Percentiles rank a stretch among this genome's conserved stretches.
These are phyloP conservation scores for Dothidotthia symphoricarpi DNA, from an alignment of 2,329 filamentous ascomycete genomes.

Conservation along the genomic window DNA sequence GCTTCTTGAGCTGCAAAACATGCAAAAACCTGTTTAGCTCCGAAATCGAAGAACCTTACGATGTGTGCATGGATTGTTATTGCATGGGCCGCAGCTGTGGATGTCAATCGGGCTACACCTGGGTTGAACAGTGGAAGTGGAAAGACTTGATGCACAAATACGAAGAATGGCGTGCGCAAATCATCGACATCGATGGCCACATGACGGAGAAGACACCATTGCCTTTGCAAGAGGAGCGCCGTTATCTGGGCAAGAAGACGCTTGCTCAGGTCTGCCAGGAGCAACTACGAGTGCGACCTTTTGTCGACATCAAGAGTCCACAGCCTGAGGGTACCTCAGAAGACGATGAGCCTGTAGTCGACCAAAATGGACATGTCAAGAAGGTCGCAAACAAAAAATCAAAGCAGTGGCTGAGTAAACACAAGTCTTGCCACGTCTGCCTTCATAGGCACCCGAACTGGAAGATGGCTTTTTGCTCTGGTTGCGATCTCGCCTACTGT, in stretches of 20 bases:
- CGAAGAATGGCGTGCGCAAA: slow-evolving; percentile 76
- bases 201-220: slow-evolving; percentile 66
- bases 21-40: slow-evolving; percentile 68
- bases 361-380: slow-evolving; percentile 63
- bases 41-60: slow-evolving; percentile 81
- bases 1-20: slow-evolving; percentile 86
- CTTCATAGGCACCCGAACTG: slow-evolving; percentile 75
- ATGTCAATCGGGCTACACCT: slow-evolving; percentile 80
- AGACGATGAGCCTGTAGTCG: slow-evolving; percentile 57
- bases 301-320: slow-evolving; percentile 73
- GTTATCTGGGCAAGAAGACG: slow-evolving; percentile 69
- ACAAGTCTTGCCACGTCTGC: slow-evolving; percentile 75
- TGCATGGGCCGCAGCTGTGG: slow-evolving; percentile 93
- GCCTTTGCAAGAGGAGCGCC: slow-evolving; percentile 68
- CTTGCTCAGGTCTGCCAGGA: slow-evolving; percentile 93
- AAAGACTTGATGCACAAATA: slow-evolving; percentile 72
- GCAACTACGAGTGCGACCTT: slow-evolving; percentile 75
- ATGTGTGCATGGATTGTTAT: slow-evolving; percentile 97
- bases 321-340: slow-evolving; percentile 46
- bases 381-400: slow-evolving; percentile 63
- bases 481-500: slow-evolving; percentile 77
- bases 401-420: slow-evolving; percentile 51
- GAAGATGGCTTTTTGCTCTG: slow-evolving; percentile 78
- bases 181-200: slow-evolving; percentile 69
- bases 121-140: slow-evolving; percentile 94